These are phyloP conservation scores for Coprinopsis sp. DNA, from an alignment of 768 basidiomycete genomes.

Conservation along the genomic window DNA sequence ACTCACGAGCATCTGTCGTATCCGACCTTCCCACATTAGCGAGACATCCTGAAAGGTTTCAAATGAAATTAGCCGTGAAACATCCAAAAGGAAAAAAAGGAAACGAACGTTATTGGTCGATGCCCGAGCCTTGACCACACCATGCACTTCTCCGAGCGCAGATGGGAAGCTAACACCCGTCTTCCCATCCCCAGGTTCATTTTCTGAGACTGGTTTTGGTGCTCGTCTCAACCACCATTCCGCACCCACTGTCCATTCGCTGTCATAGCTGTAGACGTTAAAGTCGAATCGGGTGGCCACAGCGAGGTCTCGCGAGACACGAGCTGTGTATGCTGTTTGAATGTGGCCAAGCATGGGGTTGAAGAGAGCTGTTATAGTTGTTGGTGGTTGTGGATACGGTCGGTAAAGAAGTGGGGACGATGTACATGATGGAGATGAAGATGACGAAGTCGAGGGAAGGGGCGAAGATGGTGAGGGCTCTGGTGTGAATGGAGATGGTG, in stretches of 20 bases:
- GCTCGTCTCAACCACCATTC: slow-evolving; percentile 91
- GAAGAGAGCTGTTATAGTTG: slow-evolving; percentile 89
- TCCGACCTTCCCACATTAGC: slow-evolving; percentile 89
- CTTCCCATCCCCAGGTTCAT: slow-evolving; percentile 9
- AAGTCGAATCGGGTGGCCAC: slow-evolving; percentile 91
- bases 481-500: slow-evolving; percentile 28
- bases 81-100: not conserved
- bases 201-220: slow-evolving; percentile 24
- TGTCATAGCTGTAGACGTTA: slow-evolving; percentile 95
- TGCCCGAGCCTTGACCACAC: slow-evolving; percentile 85
- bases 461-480: slow-evolving; percentile 31
- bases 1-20: slow-evolving; percentile 86
- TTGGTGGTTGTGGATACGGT: slow-evolving; percentile 72
- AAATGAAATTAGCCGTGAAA: slow-evolving; percentile 1
- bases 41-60: slow-evolving; percentile 71
- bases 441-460: too few species aligned
- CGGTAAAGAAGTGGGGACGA: slow-evolving; percentile 4
- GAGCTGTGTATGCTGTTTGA: slow-evolving; percentile 86
- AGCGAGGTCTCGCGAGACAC: slow-evolving; percentile 78
- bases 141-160: slow-evolving; percentile 44
- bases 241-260: slow-evolving; percentile 92
- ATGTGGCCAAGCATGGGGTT: slow-evolving; percentile 97
- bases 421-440: too few species aligned
- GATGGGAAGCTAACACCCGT: slow-evolving; percentile 5
- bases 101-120: slow-evolving; percentile 81